Evolutionary conservation across 2,329 filamentous ascomycete species (phyloP), one percentile per base, ranked within the genome.

Genomic region (Periconia sp.): DNA sequence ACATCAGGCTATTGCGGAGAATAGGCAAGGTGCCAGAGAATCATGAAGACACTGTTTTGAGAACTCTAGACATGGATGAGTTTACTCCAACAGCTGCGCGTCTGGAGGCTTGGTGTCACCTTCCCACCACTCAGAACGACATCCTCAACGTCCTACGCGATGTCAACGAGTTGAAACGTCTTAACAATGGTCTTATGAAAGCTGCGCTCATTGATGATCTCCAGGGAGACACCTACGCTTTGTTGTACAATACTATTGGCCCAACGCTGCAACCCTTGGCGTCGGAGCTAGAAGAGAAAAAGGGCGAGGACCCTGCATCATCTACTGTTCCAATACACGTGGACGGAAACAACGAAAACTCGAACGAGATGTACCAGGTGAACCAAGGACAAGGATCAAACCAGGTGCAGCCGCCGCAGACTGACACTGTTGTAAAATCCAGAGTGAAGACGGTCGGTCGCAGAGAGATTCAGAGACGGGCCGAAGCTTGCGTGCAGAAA

Each of bases 131-230:
- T 0, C 71, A 74, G 18, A 70, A 79, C 50, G 74, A 78, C 0
- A 78, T 81, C 2, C 74, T 89, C 2, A 86, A 89, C 51, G 77
- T 87, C 7, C 77, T 91, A 11, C 80, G 84, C 41, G 87, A 90
- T 58, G 82, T 84, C 1, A 78, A 87, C 23, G 88, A 91, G 61
- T 75, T 90, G 33, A 90, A 90, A 67, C 88, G 86, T 70, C 82
- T 97, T 43, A 99, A 99, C 68, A 87, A 88, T 41, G 89, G 88
- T 45, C 81, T 96, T 8, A 94, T 95, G 83, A 97, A 96, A 73
- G 84, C 88, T 0, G 84, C 86, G 0, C 81, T 87, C 10, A 93
- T 97, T 43, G 94, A 99, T 65, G 94, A 99, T 66, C 82, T 97
- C n/a, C 89, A 97, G 60, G 89, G 88, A 19, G 94, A 99, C 73